Base-by-base conservation (phyloP, 2,329 filamentous ascomycete species). In the Cercospora canescens region DNA sequence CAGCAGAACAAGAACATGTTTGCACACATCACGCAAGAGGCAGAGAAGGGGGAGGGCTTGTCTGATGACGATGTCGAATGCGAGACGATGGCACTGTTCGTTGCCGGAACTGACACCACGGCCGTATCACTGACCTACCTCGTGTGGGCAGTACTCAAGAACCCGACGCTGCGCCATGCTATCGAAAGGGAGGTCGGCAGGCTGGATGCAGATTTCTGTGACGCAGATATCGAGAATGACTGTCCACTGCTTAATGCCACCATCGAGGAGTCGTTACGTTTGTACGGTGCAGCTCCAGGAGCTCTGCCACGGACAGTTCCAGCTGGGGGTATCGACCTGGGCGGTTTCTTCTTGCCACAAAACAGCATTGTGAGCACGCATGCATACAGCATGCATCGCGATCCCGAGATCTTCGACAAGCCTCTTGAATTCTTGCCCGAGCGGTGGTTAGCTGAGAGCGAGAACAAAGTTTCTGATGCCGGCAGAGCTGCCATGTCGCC, bases 81-180 rank as follows among this genome's bases (percentile, higher is more conserved):
- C 18, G 76, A 78, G 56, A 72, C 75, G 1, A 70, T 60, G 0
- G 72, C 67, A 28, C 60, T 77, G 4, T 74, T 77, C 55, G 66
- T 77, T 9, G 76, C 76, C 6, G 76, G 76, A 2, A 74, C 74
- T 11, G 76, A 76, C 30, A 77, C 76, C 3, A 77, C 76, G 0
- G 72, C 74, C 18, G 69, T 74, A 34, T 73, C 72, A 4, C 37
- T 76, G 16, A 76, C 75, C 2, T 77, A 74, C 61, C 55, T 76
- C 2, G 60, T 73, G 14, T 78, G 72, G 72, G 72, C 71, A 12
- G 68, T 78, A 1, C 63, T 75, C 2, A 64, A 63, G 8, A 62
- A 70, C n/a, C 72, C 71, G 5, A 63, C 68, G 9, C 50, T 74
- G 24, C 69, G 69, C 6, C 35, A 59, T 9, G 55, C 61, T 5